Conservation (phyloP, 2,329 filamentous ascomycete species). For the Incumbomyces delicatus region DNA sequence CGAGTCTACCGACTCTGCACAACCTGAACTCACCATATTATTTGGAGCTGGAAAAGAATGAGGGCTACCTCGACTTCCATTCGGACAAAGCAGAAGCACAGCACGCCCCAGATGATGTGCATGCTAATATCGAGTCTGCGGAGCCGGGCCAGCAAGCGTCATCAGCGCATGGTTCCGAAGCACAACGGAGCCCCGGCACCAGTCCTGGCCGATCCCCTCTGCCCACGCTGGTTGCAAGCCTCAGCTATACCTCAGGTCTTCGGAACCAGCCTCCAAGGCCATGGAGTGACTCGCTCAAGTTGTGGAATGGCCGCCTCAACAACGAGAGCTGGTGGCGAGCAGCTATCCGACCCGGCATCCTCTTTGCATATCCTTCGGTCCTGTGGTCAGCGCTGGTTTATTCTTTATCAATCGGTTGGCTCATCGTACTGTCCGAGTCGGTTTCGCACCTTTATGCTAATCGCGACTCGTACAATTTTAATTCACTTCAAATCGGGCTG, state of each 20-base stretch:
- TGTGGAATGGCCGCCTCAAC: conserved; percentile 69
- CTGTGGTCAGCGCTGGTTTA: conserved; percentile 84
- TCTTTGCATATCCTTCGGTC: conserved; percentile 79
- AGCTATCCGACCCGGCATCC: conserved; percentile 67
- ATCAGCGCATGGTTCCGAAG: not conserved
- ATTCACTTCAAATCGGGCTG: conserved; percentile 67
- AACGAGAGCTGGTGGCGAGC: conserved; percentile 72
- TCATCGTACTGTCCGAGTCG: conserved; percentile 87
- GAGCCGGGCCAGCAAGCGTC: not conserved
- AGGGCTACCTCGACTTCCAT: conserved; percentile 22
- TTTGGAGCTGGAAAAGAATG: conserved; percentile 18
- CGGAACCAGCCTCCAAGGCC: conserved; percentile 58
- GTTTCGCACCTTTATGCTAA: conserved; percentile 70
- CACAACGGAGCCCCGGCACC: not conserved
- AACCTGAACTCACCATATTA: conserved; percentile 31
- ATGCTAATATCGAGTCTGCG: not conserved
- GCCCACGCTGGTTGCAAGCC: conserved; percentile 4
- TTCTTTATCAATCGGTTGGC: conserved; percentile 80
- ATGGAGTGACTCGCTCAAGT: conserved; percentile 62
- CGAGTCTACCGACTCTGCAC: conserved; percentile 21
- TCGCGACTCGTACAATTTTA: conserved; percentile 65
- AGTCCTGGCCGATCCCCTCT: conserved; percentile 1
- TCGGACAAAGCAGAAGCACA: not conserved
- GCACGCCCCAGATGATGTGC: not conserved
- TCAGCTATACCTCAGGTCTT: conserved; percentile 60